Evolutionary conservation across 805 yeast genomes (phyloP).

Genomic region (Cyberlindnera nakhonratchasimensis): DNA sequence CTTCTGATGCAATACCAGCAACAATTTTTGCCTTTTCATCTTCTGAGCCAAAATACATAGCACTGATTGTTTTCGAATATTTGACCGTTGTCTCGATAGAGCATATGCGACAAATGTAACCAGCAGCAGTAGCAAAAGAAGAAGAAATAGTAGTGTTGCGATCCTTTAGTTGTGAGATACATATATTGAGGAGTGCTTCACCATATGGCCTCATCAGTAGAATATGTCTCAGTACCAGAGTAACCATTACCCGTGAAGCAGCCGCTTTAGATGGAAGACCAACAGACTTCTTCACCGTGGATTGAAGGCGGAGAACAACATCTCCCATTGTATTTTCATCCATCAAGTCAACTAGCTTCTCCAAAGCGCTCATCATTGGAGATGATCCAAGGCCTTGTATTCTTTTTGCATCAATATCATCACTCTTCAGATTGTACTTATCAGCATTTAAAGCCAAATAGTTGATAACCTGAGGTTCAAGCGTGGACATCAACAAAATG

Average conservation of each 20-base stretch:
- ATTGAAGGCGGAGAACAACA: constrained; percentile 45
- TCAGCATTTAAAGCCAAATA: constrained; percentile 85
- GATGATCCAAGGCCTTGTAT: constrained; percentile 70
- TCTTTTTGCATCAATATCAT: constrained; percentile 75
- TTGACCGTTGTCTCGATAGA: constrained; percentile 47
- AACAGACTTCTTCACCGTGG: constrained; percentile 63
- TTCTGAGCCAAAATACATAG: constrained; percentile 56
- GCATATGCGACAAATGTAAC: constrained; percentile 68
- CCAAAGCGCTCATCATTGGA: constrained; percentile 87
- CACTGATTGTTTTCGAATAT: constrained; percentile 48
- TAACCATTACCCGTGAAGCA: constrained; percentile 69
- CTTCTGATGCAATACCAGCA: constrained; percentile 60
- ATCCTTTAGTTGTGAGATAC: constrained; percentile 59
- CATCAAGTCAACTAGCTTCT: constrained; percentile 56
- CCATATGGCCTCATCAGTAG: constrained; percentile 46
- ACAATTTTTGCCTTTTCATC: constrained; percentile 46
- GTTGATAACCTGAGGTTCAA: constrained; percentile 89
- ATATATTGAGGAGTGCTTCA: constrained; percentile 56
- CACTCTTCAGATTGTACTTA: constrained; percentile 70
- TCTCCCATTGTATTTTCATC: constrained; percentile 41
- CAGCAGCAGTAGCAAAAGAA: constrained; percentile 77
- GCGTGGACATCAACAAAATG: constrained; percentile 68
- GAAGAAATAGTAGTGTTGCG: constrained; percentile 68
- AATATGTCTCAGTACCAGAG: constrained; percentile 56
- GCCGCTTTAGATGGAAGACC: constrained; percentile 92